Base-by-base conservation (phyloP, 306 rosid species). In the Vigna angularis region DNA sequence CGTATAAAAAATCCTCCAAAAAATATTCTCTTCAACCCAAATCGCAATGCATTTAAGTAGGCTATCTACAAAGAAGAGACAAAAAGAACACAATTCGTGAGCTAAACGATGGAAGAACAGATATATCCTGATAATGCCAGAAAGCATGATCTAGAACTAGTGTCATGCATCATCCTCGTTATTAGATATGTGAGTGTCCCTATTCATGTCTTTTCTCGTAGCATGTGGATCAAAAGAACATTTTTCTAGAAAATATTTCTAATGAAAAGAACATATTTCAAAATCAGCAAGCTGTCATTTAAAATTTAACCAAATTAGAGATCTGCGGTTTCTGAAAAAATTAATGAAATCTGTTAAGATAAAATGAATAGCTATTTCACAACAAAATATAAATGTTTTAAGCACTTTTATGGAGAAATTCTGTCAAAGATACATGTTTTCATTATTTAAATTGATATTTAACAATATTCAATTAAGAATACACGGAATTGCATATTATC, bases 1-100 rank as follows among this genome's bases (percentile, higher is more conserved):
- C 97, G 85, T 81, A 90, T 93, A 76, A 93, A 93, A 89, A 90
- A 93, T 55, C 97, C 97, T 82, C 97, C 97, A 24, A 93, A 93
- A 82, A 90, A 89, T n/a, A 93, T 93, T 52, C 97, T 88, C 85
- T 93, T 90, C 51, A 93, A 85, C 63, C 96, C 97, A 82, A 86
- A 90, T 64, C 78, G 83, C 78, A 93, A 75, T 20, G 97, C 97
- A 90, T 75, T 93, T 81, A 93, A 85, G 85, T 93, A 90, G 63
- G 97, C 70, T 80, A 93, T 90, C 97, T 93, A 82, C 87, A 74
- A 44, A 73, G 50, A 56, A 82, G 44, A 63, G 80, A 69, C 49
- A 34, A 40, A 49, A 64, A 47, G 11, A 66, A 74, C 66, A 81
- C 7, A 65, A 64, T 55, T 22, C 18, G 44, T 67, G 50, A 59